These are phyloP conservation scores for Cichorium intybus DNA, from an alignment of 140 eudicot genomes.

Conservation along the genomic window DNA sequence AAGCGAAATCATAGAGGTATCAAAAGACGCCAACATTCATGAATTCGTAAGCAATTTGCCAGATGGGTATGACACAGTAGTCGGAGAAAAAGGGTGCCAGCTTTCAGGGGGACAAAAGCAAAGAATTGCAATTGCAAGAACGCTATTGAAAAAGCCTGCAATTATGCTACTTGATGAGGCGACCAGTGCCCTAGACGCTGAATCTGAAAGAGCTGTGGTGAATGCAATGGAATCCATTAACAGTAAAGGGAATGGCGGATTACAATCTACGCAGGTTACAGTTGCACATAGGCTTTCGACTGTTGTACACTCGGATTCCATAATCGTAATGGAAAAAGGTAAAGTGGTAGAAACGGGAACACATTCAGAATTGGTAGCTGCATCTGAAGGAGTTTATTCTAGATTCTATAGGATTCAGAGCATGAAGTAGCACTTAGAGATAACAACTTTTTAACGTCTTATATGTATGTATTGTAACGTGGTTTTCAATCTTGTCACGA, in stretches of 20 bases:
- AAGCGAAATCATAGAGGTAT: constrained; percentile 61
- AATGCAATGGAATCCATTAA: constrained; percentile 55
- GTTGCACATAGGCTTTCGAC: constrained; percentile 89
- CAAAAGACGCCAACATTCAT: constrained; percentile 68
- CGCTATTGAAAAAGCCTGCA: constrained; percentile 62
- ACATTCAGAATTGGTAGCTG: constrained; percentile 47
- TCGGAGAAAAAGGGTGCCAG: constrained; percentile 83
- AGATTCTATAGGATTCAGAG: constrained; percentile 66
- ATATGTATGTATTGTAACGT: not conserved
- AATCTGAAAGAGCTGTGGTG: constrained; percentile 68
- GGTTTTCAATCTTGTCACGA: too few relatives aligned
- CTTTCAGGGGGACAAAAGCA: constrained; percentile 91
- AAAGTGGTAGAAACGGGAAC: constrained; percentile 71
- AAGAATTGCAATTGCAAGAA: constrained; percentile 72
- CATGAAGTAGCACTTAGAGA: constrained; percentile 21
- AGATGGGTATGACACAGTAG: constrained; percentile 63
- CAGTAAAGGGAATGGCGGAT: constrained; percentile 21
- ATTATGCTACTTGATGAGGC: constrained; percentile 84
- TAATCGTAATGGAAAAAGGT: constrained; percentile 78
- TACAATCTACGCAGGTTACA: constrained; percentile 53
- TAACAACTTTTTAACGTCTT: not conserved
- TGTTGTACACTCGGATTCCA: constrained; percentile 58
- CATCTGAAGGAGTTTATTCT: constrained; percentile 59
- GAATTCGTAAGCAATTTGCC: constrained; percentile 76
- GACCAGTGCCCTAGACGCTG: constrained; percentile 87